Evolutionary conservation across 1,139 yeast genomes (phyloP).

Genomic region (Magnusiomyces fungicola): DNA sequence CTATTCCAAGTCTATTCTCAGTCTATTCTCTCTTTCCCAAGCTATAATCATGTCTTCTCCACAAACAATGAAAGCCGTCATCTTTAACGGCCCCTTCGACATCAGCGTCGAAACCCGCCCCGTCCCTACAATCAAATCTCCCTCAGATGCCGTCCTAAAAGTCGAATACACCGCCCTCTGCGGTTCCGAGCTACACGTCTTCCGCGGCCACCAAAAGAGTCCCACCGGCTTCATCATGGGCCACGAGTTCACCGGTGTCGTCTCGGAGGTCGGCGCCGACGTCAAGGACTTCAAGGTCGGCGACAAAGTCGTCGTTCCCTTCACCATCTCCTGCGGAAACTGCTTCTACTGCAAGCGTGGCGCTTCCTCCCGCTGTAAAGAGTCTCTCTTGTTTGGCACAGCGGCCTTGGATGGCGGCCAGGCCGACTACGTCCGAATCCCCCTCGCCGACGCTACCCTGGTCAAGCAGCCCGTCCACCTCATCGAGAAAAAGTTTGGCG

Average conservation of each 20-base stretch:
- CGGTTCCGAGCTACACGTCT: slow-evolving; percentile 57
- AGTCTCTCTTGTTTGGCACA: slow-evolving; percentile 50
- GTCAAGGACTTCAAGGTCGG: slow-evolving; percentile 62
- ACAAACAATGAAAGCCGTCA: slow-evolving; percentile 48
- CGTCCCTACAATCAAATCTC: slow-evolving; percentile 37
- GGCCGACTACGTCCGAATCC: slow-evolving; percentile 53
- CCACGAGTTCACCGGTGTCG: slow-evolving; percentile 69
- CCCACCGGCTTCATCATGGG: slow-evolving; percentile 56
- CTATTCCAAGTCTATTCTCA: not conserved
- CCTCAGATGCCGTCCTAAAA: slow-evolving; percentile 46
- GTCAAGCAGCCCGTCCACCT: slow-evolving; percentile 35
- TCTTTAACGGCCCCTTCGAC: slow-evolving; percentile 45
- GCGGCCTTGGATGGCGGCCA: slow-evolving; percentile 51
- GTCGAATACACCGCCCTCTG: slow-evolving; percentile 51
- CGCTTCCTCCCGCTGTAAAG: slow-evolving; percentile 45
- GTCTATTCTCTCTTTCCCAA: not conserved
- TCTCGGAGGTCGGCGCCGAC: slow-evolving; percentile 55
- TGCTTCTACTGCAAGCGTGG: slow-evolving; percentile 52
- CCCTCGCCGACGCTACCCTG: slow-evolving; percentile 48
- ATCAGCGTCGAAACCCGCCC: slow-evolving; percentile 40
- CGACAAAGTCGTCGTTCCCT: slow-evolving; percentile 61
- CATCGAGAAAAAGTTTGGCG: not conserved
- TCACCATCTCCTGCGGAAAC: slow-evolving; percentile 49
- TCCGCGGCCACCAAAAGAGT: slow-evolving; percentile 48
- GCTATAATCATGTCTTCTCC: not conserved